Evolutionary conservation across 1,284 basidiomycete genomes (phyloP).

Genomic region (Sporisorium graminicola): DNA sequence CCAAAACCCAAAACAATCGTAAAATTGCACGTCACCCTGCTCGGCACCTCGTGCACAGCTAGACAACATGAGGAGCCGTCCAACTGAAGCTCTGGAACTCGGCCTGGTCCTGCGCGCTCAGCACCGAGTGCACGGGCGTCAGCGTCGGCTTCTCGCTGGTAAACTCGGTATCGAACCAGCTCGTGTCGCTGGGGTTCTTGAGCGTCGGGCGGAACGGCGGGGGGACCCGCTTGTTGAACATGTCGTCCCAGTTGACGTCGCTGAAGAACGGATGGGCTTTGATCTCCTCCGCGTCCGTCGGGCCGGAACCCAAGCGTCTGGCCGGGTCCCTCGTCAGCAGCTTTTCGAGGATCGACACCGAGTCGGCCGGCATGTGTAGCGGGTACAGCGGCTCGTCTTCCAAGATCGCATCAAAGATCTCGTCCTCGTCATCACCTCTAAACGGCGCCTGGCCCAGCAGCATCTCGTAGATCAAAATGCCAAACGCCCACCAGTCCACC

Average conservation of each 20-base stretch:
- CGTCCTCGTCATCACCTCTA: conserved; percentile 98
- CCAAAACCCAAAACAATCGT: too few species aligned
- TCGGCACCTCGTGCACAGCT: too few species aligned
- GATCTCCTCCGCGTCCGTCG: conserved; percentile 95
- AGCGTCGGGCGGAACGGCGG: conserved; percentile 97
- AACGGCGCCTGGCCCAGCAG: conserved; percentile 97
- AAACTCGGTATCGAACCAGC: conserved; percentile 95
- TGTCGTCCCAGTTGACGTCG: conserved; percentile 95
- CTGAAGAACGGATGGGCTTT: conserved; percentile 98
- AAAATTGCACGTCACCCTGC: too few species aligned
- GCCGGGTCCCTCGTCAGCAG: conserved; percentile 91
- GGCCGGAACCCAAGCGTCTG: conserved; percentile 92
- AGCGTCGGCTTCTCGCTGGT: conserved; percentile 96
- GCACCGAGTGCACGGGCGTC: conserved; percentile 94
- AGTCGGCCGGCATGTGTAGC: conserved; percentile 99
- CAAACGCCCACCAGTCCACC: conserved; percentile 99
- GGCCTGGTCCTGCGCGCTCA: conserved; percentile 90
- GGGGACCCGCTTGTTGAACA: conserved; percentile 93
- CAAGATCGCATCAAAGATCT: conserved; percentile 98
- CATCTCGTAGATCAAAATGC: conserved; percentile 99
- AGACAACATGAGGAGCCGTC: conserved; percentile 41
- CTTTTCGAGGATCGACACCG: conserved; percentile 94
- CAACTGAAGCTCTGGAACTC: conserved; percentile 66
- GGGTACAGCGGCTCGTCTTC: conserved; percentile 99
- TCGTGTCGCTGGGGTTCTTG: conserved; percentile 73